Evolutionary conservation across 805 yeast genomes (phyloP).

Genomic region (Ogataea corticis): DNA sequence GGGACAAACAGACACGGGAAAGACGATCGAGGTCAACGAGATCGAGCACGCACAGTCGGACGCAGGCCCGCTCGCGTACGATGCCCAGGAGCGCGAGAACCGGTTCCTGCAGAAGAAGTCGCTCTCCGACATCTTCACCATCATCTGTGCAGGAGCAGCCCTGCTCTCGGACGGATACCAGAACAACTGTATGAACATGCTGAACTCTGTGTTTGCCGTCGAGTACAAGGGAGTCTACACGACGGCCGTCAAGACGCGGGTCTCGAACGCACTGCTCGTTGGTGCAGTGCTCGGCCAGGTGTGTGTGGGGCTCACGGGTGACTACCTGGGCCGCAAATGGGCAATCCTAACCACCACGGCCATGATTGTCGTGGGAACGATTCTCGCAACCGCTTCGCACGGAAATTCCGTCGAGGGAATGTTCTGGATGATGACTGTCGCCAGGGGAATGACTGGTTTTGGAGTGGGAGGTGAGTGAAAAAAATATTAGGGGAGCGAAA

Average conservation of each 20-base stretch:
- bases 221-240: slow-evolving; percentile 51
- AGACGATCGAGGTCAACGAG: slow-evolving; percentile 3
- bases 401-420: slow-evolving; percentile 47
- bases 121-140: slow-evolving; percentile 41
- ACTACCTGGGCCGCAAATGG: slow-evolving; percentile 60
- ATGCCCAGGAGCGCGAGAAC: slow-evolving; percentile 18
- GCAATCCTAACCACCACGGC: slow-evolving; percentile 58
- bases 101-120: slow-evolving; percentile 31
- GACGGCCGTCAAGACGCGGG: slow-evolving; percentile 26
- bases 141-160: slow-evolving; percentile 72
- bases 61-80: slow-evolving; percentile 13
- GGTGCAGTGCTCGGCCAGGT: slow-evolving; percentile 67
- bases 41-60: not conserved
- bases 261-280: slow-evolving; percentile 45
- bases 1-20: not conserved
- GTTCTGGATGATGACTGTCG: slow-evolving; percentile 64
- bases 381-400: slow-evolving; percentile 60
- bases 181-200: slow-evolving; percentile 30
- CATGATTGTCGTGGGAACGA: slow-evolving; percentile 57
- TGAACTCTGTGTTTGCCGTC: slow-evolving; percentile 24
- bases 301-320: slow-evolving; percentile 55
- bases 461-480: slow-evolving; percentile 60
- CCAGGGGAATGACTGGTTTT: slow-evolving; percentile 74
- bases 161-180: slow-evolving; percentile 58
- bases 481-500: not conserved